Base-by-base conservation (phyloP, 768 basidiomycete genomes). In the Solioccasus polychromus region DNA sequence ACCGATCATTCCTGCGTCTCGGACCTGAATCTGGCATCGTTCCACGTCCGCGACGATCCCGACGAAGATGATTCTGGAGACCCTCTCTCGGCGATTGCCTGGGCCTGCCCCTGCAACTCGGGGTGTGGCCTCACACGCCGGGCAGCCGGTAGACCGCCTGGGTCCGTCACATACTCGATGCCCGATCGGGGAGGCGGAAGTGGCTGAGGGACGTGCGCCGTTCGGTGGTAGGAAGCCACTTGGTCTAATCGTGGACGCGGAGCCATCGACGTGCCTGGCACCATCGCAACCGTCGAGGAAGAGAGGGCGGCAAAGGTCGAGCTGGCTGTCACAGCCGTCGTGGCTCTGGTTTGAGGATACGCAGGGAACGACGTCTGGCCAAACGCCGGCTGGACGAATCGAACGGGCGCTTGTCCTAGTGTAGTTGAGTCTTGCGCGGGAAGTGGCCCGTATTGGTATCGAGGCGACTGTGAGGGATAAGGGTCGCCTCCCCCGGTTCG, bases 391-490 rank as follows among this genome's bases (percentile, higher is more conserved):
- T 65, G 63, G 5, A 52, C 51, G 24, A 64, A 64, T 19, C 47
- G 45, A 42, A 40, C 42, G 3, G 37, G 4, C n/a, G 46, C 24
- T 12, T 50, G 57, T 31, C 32, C 58, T 15, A 42, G 44, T 2
- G 19, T 17, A 20, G 8, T 24, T 1, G 26, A 3, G 7, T 60
- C 57, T 26, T 55, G 58, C 19, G 22, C 32, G 17, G 62, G 55
- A 31, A 63, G 54, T 2, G 57, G 35, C 6, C 26, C 49, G 32
- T 64, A 62, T 4, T 48, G 57, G 35, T 63, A 57, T 15, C 59
- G 56, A 18, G 64, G 63, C 8, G 63, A 60, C 6, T 66, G 55
- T 12, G 61, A 55, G 14, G 61, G 60, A 40, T 66, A 66, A 3
- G 66, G 70, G 42, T 47, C 54, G 8, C 53, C 61, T 25, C 37